Percentiles rank a stretch among this genome's conserved stretches.
Evolutionary conservation across 2,329 filamentous ascomycete species (phyloP).

Genomic region (Rugonectria rugulosa): DNA sequence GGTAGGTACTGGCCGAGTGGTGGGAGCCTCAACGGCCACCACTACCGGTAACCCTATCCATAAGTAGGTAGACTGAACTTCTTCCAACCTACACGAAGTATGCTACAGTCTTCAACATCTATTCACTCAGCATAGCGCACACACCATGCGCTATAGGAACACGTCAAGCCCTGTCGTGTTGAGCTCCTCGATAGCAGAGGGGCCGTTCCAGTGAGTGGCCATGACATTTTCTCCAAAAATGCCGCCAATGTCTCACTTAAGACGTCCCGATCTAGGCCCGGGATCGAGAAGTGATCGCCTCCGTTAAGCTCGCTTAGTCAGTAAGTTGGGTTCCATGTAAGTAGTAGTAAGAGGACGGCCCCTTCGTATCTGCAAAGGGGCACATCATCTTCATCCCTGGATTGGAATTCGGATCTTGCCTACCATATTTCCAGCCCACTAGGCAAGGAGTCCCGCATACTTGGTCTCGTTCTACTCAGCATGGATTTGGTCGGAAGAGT

Average conservation of each 20-base stretch:
- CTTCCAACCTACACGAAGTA: too few relatives aligned
- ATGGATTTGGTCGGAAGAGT: background rate
- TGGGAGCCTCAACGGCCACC: too few relatives aligned
- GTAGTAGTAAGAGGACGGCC: too few relatives aligned
- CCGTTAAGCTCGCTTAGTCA: conserved; percentile 31
- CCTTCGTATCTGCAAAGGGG: conserved; percentile 26
- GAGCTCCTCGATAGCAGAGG: too few relatives aligned
- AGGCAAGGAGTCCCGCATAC: background rate
- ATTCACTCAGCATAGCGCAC: too few relatives aligned
- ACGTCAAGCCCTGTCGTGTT: too few relatives aligned
- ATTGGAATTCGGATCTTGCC: conserved; percentile 31
- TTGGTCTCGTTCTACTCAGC: background rate
- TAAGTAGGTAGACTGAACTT: too few relatives aligned
- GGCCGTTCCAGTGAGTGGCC: background rate
- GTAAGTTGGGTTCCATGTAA: conserved; percentile 4
- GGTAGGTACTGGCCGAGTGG: too few relatives aligned
- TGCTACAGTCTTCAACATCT: too few relatives aligned
- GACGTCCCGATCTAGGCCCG: background rate
- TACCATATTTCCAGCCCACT: conserved; percentile 24
- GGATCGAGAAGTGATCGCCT: background rate
- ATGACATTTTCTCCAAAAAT: conserved; percentile 1
- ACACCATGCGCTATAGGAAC: too few relatives aligned
- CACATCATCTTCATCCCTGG: conserved; percentile 35
- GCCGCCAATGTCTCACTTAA: conserved; percentile 6
- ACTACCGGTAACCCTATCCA: too few relatives aligned